phyloP scores from a whole-genome alignment of 768 basidiomycete species.

The Phanerochaete carnosa region DNA sequence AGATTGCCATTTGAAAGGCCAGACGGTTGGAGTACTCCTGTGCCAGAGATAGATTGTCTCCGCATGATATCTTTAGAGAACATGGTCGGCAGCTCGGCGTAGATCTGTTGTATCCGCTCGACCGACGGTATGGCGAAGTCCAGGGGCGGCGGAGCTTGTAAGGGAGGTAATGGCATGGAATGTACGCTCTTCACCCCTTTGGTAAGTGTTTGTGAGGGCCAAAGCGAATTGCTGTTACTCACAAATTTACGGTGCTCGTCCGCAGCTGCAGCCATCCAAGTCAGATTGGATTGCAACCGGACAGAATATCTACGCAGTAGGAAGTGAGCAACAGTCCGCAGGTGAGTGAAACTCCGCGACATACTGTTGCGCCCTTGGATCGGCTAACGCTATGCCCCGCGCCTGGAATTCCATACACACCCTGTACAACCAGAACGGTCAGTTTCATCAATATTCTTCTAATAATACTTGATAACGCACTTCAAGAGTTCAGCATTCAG shows the following conservation, averaged over 20 bases:
- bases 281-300: conserved; percentile 68
- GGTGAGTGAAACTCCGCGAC: conserved; percentile 23
- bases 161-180: conserved; percentile 44
- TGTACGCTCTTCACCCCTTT: conserved; percentile 20
- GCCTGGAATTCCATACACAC: conserved; percentile 59
- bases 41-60: conserved; percentile 22
- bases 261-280: conserved; percentile 67
- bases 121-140: conserved; percentile 41
- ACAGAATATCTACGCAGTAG: conserved; percentile 46
- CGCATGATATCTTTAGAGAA: conserved; percentile 50
- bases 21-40: conserved; percentile 18
- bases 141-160: conserved; percentile 51
- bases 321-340: background rate
- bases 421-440: conserved; percentile 31
- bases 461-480: conserved; percentile 34
- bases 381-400: conserved; percentile 43
- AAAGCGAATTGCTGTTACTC: background rate
- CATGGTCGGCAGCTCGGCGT: conserved; percentile 53
- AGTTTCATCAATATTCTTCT: background rate
- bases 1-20: conserved; percentile 27
- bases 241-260: conserved; percentile 30
- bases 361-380: conserved; percentile 56
- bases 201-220: conserved; percentile 25
- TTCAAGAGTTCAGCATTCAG: conserved; percentile 68
- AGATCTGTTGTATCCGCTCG: conserved; percentile 64